Conservation (phyloP, 768 basidiomycete genomes). For the Agaricus sinodeliciosus region DNA sequence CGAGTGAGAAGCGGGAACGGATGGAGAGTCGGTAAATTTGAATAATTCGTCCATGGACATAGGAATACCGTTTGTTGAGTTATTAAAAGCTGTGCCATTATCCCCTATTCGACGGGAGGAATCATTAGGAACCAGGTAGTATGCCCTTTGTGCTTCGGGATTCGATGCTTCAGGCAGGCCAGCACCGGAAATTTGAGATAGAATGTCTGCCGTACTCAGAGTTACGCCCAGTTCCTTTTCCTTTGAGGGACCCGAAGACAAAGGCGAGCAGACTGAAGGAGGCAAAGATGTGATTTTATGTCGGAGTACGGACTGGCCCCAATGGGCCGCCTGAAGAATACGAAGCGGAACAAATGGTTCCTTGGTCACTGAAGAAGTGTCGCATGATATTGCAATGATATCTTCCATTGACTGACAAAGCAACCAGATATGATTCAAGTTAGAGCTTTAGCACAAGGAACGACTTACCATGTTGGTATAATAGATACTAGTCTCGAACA, state of each 20-base stretch:
- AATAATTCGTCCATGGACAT: conserved; percentile 70
- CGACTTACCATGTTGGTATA: conserved; percentile 76
- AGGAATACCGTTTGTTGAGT: conserved; percentile 21
- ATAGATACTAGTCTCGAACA: conserved; percentile 77
- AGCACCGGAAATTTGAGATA: conserved; percentile 17
- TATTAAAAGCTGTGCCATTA: conserved; percentile 41
- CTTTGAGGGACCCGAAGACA: conserved; percentile 26
- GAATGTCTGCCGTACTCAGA: conserved; percentile 47
- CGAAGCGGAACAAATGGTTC: conserved; percentile 61
- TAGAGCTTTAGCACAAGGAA: conserved; percentile 2
- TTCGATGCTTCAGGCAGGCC: conserved; percentile 10
- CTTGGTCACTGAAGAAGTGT: conserved; percentile 67
- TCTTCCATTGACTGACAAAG: conserved; percentile 70
- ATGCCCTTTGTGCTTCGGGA: conserved; percentile 27
- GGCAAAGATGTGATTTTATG: conserved; percentile 45
- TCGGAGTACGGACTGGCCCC: conserved; percentile 67
- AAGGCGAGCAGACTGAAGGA: conserved; percentile 28
- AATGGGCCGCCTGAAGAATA: conserved; percentile 71
- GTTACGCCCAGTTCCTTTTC: conserved; percentile 68
- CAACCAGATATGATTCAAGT: conserved; percentile 1
- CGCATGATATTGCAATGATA: conserved; percentile 64
- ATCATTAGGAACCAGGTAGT: conserved; percentile 62
- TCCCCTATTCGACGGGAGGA: conserved; percentile 75
- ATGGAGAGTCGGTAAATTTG: conserved; percentile 27
- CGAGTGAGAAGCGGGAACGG: conserved; percentile 20